Percentiles rank a stretch among this genome's conserved stretches.
phyloP scores from a whole-genome alignment of 345 rosid genomes.

The Luvunga scandens region DNA sequence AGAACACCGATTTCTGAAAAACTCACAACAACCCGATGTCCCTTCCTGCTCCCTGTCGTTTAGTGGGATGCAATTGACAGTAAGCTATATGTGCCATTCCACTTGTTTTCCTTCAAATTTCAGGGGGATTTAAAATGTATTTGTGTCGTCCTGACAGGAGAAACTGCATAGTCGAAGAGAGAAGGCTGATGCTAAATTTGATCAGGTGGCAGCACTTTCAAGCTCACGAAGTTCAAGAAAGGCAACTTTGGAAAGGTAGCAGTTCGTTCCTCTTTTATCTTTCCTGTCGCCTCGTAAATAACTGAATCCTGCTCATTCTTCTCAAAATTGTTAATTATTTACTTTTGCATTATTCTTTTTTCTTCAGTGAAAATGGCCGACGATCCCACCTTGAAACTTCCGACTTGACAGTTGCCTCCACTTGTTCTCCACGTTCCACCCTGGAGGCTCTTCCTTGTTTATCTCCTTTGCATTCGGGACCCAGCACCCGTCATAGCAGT shows the following conservation, averaged over 20 bases:
- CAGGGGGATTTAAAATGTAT: background rate
- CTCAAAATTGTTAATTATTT: slow-evolving; percentile 13
- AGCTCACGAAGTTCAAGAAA: slow-evolving; percentile 23
- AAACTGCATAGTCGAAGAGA: slow-evolving; percentile 33
- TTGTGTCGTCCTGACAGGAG: slow-evolving; percentile 42
- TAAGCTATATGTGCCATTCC: slow-evolving; percentile 24
- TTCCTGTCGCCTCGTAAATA: background rate
- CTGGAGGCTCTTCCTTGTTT: slow-evolving; percentile 48
- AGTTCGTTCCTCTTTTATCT: background rate
- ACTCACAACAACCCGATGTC: slow-evolving; percentile 38
- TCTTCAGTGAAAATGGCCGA: slow-evolving; percentile 53
- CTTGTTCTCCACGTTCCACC: slow-evolving; percentile 49
- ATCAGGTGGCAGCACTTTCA: slow-evolving; percentile 29
- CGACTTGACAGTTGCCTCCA: slow-evolving; percentile 35
- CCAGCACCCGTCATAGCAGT: slow-evolving; percentile 7
- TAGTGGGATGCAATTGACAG: slow-evolving; percentile 48
- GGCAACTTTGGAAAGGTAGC: slow-evolving; percentile 50
- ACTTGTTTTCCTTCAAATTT: background rate
- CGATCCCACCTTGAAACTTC: slow-evolving; percentile 37
- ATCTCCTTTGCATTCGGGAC: slow-evolving; percentile 31
- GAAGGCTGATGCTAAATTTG: slow-evolving; percentile 40
- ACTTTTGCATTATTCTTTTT: slow-evolving; percentile 41
- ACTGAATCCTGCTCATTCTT: slow-evolving; percentile 10
- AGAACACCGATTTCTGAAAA: slow-evolving; percentile 71
- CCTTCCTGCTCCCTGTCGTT: slow-evolving; percentile 29